Evolutionary conservation across 2,329 filamentous ascomycete genomes (phyloP), one percentile per base, ranked within the genome.

Genomic region (Alternaria sp.): DNA sequence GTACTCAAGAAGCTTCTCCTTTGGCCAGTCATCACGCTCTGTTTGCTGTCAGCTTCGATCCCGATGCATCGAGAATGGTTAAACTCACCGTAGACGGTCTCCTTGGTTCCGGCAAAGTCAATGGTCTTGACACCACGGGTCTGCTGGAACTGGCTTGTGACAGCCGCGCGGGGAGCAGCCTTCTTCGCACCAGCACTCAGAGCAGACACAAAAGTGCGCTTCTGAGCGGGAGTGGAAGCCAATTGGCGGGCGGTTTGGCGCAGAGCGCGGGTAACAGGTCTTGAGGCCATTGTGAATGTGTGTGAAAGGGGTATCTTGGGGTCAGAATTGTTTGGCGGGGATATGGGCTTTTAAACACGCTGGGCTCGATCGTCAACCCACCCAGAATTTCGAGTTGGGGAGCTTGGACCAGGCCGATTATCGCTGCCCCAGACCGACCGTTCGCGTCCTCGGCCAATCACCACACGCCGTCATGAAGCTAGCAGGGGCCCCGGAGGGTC

Each of bases 1-100:
- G 91, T 95, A 99, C 72, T 98, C 93, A 82, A 96, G 87, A 82
- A 99, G 93, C 91, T 97, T 98, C 88, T 97, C 95, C 83, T 92
- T 90, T 74, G 96, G 96, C 96, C 96, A 99, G 87, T 99, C 96
- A 81, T 89, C 92, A 86, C 96, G 94, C 90, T 99, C 96, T 96
- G 78, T 66, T 76, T 49, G 69, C 26, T 9, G 56, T 72, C 62
- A 75, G 67, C 62, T 44, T 65, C 80, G 63, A 23, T 63, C 68
- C 61, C 73, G 62, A 58, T 30, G 68, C 67, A 66, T 9, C 45
- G 7, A 11, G 21, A 33, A 23, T 45, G 20, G 11, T 15, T 12
- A 37, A 58, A 79, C 88, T 77, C 84, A 96, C 93, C 93, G 82
- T 92, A 97, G 81, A 99, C 96, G 73, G 90, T 89, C 89, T 99